A percentile compares a stretch with the other conserved stretches of the same genome.
Evolutionary conservation across 257 asterid species (phyloP).

Genomic region (Rehmannia glutinosa): DNA sequence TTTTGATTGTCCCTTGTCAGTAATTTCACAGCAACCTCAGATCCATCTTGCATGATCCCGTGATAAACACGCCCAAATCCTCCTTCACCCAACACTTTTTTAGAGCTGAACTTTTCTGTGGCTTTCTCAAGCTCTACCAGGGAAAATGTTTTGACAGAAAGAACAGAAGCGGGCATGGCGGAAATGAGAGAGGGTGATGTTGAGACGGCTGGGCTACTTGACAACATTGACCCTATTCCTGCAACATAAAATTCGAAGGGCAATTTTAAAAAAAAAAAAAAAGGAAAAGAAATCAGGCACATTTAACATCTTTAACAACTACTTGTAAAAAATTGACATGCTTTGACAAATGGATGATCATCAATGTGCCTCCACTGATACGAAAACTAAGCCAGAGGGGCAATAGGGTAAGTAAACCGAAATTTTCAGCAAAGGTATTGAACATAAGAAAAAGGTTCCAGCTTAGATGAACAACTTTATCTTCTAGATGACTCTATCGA

Average conservation of each 20-base stretch:
- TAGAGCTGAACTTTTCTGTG: conserved; percentile 74
- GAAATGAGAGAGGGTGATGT: conserved; percentile 69
- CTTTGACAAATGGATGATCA: conserved; percentile 8
- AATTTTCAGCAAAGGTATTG: background rate
- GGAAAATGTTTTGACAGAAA: conserved; percentile 80
- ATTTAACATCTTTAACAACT: background rate
- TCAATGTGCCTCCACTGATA: conserved; percentile 1
- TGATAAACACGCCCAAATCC: conserved; percentile 98
- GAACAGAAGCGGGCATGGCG: conserved; percentile 77
- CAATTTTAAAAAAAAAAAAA: background rate
- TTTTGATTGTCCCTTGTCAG: conserved; percentile 74
- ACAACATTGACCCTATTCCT: conserved; percentile 69
- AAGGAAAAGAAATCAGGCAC: background rate
- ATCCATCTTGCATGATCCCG: conserved; percentile 70
- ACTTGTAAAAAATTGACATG: background rate
- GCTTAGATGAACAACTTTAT: conserved; percentile 1
- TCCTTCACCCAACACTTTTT: conserved; percentile 89
- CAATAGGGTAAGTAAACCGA: background rate
- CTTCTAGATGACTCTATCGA: background rate
- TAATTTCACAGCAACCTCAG: conserved; percentile 82
- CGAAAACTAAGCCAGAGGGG: background rate
- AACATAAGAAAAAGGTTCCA: background rate
- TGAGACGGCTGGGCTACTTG: conserved; percentile 89
- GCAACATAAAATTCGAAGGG: conserved; percentile 11
- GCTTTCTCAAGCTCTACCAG: conserved; percentile 83